Percentiles rank a stretch among this genome's conserved stretches.
Conservation (phyloP, 345 rosid species). For the Hibiscus syriacus region DNA sequence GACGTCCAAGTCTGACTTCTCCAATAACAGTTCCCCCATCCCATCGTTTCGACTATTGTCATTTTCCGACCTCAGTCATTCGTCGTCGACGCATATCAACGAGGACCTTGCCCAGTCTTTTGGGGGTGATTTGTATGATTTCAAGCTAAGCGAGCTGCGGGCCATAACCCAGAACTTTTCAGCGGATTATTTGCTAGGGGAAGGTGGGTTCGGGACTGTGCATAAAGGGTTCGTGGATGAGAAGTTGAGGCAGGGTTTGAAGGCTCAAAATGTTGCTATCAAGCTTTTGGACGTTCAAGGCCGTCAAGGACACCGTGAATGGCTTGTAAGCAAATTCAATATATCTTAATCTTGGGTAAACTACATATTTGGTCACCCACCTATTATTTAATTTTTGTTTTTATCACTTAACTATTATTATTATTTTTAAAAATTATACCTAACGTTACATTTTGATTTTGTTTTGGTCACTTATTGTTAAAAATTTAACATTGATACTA, state of each 20-base stretch:
- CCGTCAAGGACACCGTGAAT: constrained; percentile 94
- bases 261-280: constrained; percentile 93
- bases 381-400: too few relatives aligned
- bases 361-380: too few relatives aligned
- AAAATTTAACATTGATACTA: too few relatives aligned
- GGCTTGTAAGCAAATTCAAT: constrained; percentile 68
- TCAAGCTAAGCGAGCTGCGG: constrained; percentile 63
- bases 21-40: constrained; percentile 61
- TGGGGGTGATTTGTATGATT: constrained; percentile 65
- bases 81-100: constrained; percentile 66
- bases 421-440: too few relatives aligned
- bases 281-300: constrained; percentile 93
- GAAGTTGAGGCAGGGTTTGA: constrained; percentile 61
- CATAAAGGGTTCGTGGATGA: constrained; percentile 90
- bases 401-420: too few relatives aligned
- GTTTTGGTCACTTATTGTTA: too few relatives aligned
- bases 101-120: constrained; percentile 69
- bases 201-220: constrained; percentile 96
- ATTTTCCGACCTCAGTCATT: constrained; percentile 70
- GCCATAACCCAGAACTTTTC: constrained; percentile 81
- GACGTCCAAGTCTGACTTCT: constrained; percentile 56
- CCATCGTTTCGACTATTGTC: constrained; percentile 75
- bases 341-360: too few relatives aligned
- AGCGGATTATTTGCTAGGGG: constrained; percentile 61
- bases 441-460: too few relatives aligned